Evolutionary conservation across 2,329 filamentous ascomycete genomes (phyloP), one percentile per base, ranked within the genome.

Genomic region (Fusarium irregulare): DNA sequence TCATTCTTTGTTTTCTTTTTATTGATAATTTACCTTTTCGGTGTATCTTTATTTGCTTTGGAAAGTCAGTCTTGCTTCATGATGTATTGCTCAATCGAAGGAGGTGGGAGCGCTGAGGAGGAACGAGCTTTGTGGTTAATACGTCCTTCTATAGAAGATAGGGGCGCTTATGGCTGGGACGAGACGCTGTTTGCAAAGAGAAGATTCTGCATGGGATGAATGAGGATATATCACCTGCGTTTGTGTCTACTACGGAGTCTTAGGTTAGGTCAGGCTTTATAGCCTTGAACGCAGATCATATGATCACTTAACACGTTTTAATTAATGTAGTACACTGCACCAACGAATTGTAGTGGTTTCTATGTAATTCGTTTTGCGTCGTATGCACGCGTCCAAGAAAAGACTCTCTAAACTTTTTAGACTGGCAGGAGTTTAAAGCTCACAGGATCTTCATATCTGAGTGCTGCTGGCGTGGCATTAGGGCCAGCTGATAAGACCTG

Each of bases 11-110:
- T 74, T 77, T 75, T 64, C 56, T 70, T 73, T 72, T 73, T 73
- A 61, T 78, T 76, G 74, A 76, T 78, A 76, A 77, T 76, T 73
- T 72, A 60, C 66, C 57, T 64, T 59, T 78, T 78, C 75, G 61
- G 69, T 78, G 75, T 77, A 78, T 71, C 68, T 76, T 68, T 66
- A 61, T 53, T 49, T 51, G 47, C 57, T 66, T 75, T 76, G 65
- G 66, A 58, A 68, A 68, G 55, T 72, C 70, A 67, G 50, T 49
- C 59, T 72, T 67, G 64, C 64, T 70, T 64, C 60, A 53, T 63
- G 56, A 60, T 66, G 60, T 58, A 68, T 37, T 62, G 47, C 73
- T 60, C 53, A 50, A 25, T 42, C 50, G 47, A 59, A 67, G 50
- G 64, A 65, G 18, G 34, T n/a, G 34, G 34, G 57, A 66, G 60